Conservation (phyloP, 257 asterid species). For the Fraxinus quadrangulata region DNA sequence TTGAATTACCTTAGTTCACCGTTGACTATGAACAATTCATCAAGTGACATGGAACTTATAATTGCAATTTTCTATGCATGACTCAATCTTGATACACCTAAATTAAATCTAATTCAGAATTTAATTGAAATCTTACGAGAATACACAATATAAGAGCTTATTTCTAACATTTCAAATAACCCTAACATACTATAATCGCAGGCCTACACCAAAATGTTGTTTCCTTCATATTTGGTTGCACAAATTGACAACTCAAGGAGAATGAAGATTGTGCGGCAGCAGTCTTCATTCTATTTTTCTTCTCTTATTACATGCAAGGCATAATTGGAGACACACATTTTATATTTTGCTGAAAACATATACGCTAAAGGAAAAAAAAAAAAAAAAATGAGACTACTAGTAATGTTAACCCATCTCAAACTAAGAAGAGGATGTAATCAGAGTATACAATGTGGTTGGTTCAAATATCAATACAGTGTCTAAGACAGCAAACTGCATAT, state of each 20-base stretch:
- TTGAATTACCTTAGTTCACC: neutral
- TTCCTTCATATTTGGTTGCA: neutral
- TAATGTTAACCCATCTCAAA: neutral
- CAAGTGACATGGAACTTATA: neutral
- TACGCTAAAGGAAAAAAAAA: neutral
- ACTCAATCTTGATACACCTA: neutral
- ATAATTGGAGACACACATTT: neutral
- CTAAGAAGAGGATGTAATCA: neutral
- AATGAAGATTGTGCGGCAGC: neutral
- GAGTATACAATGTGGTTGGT: neutral
- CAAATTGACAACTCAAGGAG: neutral
- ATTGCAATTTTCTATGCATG: neutral
- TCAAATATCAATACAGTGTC: neutral
- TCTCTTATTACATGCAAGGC: neutral
- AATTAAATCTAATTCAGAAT: neutral
- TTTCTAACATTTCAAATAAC: neutral
- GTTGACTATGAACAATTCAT: neutral
- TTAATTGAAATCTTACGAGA: neutral
- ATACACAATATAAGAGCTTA: neutral
- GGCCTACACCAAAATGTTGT: neutral
- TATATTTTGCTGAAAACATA: neutral
- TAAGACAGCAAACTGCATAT: neutral
- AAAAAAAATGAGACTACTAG: neutral
- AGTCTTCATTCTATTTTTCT: neutral
- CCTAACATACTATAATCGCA: neutral